phyloP scores from a whole-genome alignment of 768 basidiomycete genomes.

The Trametopsis cervina region DNA sequence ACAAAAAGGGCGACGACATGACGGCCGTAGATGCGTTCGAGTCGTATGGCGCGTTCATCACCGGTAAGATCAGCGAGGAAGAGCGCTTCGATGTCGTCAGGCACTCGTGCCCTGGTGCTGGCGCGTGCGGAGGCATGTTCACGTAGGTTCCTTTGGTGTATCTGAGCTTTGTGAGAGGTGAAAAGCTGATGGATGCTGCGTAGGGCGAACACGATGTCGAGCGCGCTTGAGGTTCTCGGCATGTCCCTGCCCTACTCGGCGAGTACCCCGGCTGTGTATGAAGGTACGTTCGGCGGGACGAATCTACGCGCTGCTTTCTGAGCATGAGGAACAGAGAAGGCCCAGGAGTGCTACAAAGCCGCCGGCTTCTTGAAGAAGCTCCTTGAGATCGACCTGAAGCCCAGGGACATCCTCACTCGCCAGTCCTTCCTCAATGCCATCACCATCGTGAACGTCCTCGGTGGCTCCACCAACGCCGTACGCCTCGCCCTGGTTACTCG shows the following conservation, averaged over 20 bases:
- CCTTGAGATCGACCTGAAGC: slow-evolving; percentile 75
- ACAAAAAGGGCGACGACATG: slow-evolving; percentile 71
- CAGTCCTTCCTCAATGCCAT: slow-evolving; percentile 81
- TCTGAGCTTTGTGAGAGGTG: not conserved
- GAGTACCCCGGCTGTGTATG: slow-evolving; percentile 67
- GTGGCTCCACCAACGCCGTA: slow-evolving; percentile 86
- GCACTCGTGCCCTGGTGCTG: slow-evolving; percentile 79
- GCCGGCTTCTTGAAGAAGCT: slow-evolving; percentile 70
- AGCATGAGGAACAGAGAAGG: slow-evolving; percentile 46
- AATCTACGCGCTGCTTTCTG: no score
- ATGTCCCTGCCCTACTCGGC: slow-evolving; percentile 83
- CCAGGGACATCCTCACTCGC: slow-evolving; percentile 63
- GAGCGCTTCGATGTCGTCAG: slow-evolving; percentile 80
- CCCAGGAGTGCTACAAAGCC: slow-evolving; percentile 74
- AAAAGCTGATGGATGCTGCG: not conserved
- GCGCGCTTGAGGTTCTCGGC: slow-evolving; percentile 75
- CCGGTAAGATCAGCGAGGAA: slow-evolving; percentile 74
- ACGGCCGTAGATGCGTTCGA: slow-evolving; percentile 85
- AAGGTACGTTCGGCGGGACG: slow-evolving; percentile 37
- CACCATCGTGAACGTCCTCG: slow-evolving; percentile 68
- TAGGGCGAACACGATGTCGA: slow-evolving; percentile 85
- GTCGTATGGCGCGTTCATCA: slow-evolving; percentile 72
- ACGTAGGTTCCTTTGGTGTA: slow-evolving; percentile 40
- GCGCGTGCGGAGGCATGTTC: slow-evolving; percentile 86
- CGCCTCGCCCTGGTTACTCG: slow-evolving; percentile 16